phyloP scores from a whole-genome alignment of 306 rosid species.

The Hylodesmum podocarpum region DNA sequence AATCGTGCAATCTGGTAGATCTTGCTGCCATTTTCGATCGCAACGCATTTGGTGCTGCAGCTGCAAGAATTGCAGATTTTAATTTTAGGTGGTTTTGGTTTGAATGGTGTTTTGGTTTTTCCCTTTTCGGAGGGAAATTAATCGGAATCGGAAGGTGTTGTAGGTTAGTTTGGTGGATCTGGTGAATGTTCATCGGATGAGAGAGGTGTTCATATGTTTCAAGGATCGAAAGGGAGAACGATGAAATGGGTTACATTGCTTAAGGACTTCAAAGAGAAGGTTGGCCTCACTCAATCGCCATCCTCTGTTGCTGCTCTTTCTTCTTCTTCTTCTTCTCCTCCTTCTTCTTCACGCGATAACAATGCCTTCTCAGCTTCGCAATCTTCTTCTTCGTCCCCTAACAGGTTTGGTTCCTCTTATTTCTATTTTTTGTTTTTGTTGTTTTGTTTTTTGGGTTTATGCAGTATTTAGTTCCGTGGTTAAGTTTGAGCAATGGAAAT shows the following conservation, averaged over 20 bases:
- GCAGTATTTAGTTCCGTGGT: not conserved
- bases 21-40: conserved; percentile 56
- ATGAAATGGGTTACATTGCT: conserved; percentile 99
- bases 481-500: conserved; percentile 1
- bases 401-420: conserved; percentile 70
- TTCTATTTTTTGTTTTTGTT: not conserved
- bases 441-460: not conserved
- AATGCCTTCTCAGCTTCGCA: conserved; percentile 61
- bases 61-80: conserved; percentile 40
- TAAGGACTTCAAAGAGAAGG: conserved; percentile 99
- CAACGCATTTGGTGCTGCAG: conserved; percentile 45
- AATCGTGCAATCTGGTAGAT: conserved; percentile 54
- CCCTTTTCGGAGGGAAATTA: not conserved
- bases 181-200: conserved; percentile 67
- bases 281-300: conserved; percentile 79
- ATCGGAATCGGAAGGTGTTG: conserved; percentile 11
- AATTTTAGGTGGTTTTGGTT: too few relatives aligned
- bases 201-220: conserved; percentile 51
- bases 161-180: conserved; percentile 57
- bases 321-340: conserved; percentile 37
- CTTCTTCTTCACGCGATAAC: conserved; percentile 50
- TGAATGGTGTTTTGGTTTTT: not conserved
- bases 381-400: conserved; percentile 55
- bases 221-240: conserved; percentile 66
- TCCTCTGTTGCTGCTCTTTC: conserved; percentile 45